Percentiles rank a stretch among this genome's conserved stretches.
phyloP scores from a whole-genome alignment of 257 asterid species.

The Echium plantagineum region DNA sequence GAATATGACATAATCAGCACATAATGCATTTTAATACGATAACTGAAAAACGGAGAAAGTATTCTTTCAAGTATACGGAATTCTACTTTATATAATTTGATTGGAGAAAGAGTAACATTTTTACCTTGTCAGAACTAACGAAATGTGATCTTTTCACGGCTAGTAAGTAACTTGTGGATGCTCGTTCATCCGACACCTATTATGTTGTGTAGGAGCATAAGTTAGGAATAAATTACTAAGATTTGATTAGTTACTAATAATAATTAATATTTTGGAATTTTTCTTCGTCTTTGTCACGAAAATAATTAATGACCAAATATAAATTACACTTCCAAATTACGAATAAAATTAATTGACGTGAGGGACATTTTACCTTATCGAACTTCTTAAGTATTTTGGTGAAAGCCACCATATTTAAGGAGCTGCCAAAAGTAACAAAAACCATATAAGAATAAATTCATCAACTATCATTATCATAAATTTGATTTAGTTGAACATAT shows the following conservation, averaged over 20 bases:
- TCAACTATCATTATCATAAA: background rate
- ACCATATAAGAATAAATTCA: background rate
- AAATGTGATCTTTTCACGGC: conserved; percentile 73
- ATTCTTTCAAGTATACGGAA: no score
- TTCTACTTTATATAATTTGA: no score
- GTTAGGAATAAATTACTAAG: background rate
- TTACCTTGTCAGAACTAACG: conserved; percentile 86
- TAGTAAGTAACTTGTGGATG: conserved; percentile 62
- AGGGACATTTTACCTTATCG: conserved; percentile 53
- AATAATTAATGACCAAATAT: no score
- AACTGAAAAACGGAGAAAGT: no score
- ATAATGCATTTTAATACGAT: no score
- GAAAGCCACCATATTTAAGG: conserved; percentile 85
- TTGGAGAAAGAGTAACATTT: background rate
- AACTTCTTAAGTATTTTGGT: conserved; percentile 86
- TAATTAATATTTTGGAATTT: no score
- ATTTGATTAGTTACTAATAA: background rate
- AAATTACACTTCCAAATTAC: no score
- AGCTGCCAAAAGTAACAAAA: conserved; percentile 34
- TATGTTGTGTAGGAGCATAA: background rate
- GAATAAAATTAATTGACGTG: no score
- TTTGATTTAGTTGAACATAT: no score
- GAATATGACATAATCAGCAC: background rate
- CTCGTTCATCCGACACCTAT: conserved; percentile 64
- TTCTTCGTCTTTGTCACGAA: no score